A percentile compares a stretch with the other conserved stretches of the same genome.
These are phyloP conservation scores for Hypsizygus ulmarius DNA, from an alignment of 1,284 basidiomycete genomes.

Conservation along the genomic window DNA sequence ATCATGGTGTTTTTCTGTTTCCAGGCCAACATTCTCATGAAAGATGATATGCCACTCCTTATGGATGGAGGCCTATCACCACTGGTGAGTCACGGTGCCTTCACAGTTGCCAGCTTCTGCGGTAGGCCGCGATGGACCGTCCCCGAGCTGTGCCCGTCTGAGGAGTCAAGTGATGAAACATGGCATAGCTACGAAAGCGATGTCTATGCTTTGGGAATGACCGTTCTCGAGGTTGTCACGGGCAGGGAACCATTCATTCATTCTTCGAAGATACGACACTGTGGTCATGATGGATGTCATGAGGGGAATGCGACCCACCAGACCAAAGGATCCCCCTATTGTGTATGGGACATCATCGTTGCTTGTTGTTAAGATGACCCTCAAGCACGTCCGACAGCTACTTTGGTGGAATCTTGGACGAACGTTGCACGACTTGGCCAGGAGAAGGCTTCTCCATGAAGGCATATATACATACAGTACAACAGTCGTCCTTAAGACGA, in stretches of 20 bases:
- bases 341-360: slow-evolving; percentile 10
- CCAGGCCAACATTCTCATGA: slow-evolving; percentile 1
- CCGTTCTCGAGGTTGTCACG: not conserved
- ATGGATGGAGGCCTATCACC: slow-evolving; percentile 2
- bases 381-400: slow-evolving; percentile 4
- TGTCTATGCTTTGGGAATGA: slow-evolving; percentile 15
- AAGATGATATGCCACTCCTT: not conserved
- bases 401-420: slow-evolving; percentile 6
- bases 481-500: not conserved
- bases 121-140: not conserved
- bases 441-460: not conserved
- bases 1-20: not conserved
- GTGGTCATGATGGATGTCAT: slow-evolving; percentile 11
- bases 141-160: not conserved
- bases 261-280: slow-evolving; percentile 11
- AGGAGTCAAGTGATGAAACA: not conserved
- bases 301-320: slow-evolving; percentile 4
- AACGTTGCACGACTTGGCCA: not conserved
- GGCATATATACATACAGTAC: not conserved
- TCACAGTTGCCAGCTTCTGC: not conserved
- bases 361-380: slow-evolving; percentile 9
- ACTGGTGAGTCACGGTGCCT: not conserved
- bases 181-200: not conserved
- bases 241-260: slow-evolving; percentile 4
- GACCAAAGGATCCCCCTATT: slow-evolving; percentile 1